A percentile compares a stretch with the other conserved stretches of the same genome.
Evolutionary conservation across 2,329 filamentous ascomycete genomes (phyloP).

Genomic region (Aspergillus felis): DNA sequence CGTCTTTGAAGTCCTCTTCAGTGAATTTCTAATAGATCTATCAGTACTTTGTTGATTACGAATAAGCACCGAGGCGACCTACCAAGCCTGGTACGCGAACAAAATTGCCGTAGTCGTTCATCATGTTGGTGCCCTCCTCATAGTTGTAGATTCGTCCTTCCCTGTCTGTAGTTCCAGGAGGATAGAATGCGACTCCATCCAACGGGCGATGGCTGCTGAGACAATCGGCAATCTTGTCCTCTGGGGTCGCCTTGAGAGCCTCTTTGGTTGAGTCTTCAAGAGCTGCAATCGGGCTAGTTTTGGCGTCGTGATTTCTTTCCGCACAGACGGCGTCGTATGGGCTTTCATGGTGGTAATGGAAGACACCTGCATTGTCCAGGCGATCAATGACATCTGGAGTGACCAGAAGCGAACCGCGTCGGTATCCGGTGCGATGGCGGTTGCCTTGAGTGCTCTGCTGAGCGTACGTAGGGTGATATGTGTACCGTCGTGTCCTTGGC

Average conservation of each 20-base stretch:
- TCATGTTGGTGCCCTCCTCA: constrained; percentile 80
- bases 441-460: constrained; percentile 15
- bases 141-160: constrained; percentile 71
- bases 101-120: constrained; percentile 66
- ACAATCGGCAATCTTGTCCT: constrained; percentile 71
- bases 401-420: constrained; percentile 36
- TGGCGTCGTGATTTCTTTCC: constrained; percentile 64
- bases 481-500: constrained; percentile 16
- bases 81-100: constrained; percentile 71
- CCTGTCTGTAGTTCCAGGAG: constrained; percentile 65
- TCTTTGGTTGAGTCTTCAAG: constrained; percentile 68
- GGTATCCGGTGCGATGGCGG: constrained; percentile 12
- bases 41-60: constrained; percentile 8
- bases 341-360: constrained; percentile 80
- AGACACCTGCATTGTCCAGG: constrained; percentile 64
- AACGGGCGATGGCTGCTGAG: constrained; percentile 71
- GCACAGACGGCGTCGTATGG: constrained; percentile 81
- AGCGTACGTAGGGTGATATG: constrained; percentile 2
- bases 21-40: constrained; percentile 32
- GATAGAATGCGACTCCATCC: constrained; percentile 73
- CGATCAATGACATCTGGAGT: constrained; percentile 75
- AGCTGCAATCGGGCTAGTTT: constrained; percentile 70
- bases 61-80: constrained; percentile 35
- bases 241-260: constrained; percentile 75
- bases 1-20: constrained; percentile 38